These are phyloP conservation scores for Alternaria hordeiaustralica DNA, from an alignment of 2,329 filamentous ascomycete species.

Conservation along the genomic window DNA sequence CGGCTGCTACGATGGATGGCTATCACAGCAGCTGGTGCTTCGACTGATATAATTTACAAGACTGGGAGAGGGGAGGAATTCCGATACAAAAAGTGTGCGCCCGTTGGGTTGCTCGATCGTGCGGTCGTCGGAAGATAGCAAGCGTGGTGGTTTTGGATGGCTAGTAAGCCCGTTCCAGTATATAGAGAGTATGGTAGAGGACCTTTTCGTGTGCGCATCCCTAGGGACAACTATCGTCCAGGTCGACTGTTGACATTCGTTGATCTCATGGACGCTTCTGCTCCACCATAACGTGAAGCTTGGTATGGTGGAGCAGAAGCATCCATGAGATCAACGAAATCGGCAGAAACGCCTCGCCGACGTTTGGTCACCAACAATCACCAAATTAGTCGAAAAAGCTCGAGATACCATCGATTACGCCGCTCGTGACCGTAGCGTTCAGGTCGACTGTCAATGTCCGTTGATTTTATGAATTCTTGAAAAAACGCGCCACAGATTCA, in stretches of 20 bases:
- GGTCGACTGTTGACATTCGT: neutral
- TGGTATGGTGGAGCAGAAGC: neutral
- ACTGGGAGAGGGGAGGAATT: neutral
- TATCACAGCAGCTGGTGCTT: no score
- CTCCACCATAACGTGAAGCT: neutral
- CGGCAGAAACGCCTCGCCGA: neutral
- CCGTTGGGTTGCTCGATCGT: neutral
- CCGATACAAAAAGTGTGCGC: neutral
- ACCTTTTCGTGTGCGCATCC: neutral
- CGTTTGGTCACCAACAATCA: no score
- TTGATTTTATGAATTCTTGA: no score
- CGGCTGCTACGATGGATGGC: no score
- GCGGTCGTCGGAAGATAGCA: neutral
- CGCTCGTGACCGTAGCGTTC: no score
- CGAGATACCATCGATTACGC: neutral
- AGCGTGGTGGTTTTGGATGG: neutral
- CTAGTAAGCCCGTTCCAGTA: accelerated
- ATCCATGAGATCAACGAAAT: neutral
- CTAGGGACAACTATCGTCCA: accelerated
- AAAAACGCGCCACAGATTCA: no score
- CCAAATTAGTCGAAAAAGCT: no score
- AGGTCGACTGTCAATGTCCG: no score
- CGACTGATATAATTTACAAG: neutral
- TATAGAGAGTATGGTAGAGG: neutral
- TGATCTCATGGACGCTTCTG: neutral